Base-by-base conservation (phyloP, 1,284 basidiomycete species). In the Fomitopsis schrenkii region DNA sequence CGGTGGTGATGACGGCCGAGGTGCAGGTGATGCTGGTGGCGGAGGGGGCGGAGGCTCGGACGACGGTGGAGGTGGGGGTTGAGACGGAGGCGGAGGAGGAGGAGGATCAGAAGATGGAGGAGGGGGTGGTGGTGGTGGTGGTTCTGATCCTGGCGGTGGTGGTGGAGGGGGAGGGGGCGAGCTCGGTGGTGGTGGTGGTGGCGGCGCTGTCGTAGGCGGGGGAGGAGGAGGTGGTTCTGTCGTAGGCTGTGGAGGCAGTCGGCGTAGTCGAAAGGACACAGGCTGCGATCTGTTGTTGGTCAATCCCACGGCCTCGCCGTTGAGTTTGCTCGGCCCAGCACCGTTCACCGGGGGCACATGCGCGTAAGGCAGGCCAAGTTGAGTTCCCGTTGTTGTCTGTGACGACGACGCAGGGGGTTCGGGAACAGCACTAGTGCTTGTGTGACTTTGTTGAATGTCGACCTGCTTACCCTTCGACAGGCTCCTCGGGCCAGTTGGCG, bases 381-480 rank as follows among this genome's bases (percentile, higher is more conserved):
- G 62, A 62, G 59, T 56, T 36, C 50, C 56, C 54, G 56, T 61
- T 60, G 63, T 63, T 61, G 48, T 53, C 53, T 57, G 64, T n/a
- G n/a, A 38, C 35, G 52, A 33, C n/a, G 59, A 33, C 15, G 48
- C 15, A 6, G 17, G 12, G 1, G 17, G 57, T 61, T 64, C 66
- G 68, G 68, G 66, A 64, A 68, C 68, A 61, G 62, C 67, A 65
- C 64, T 67, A 56, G 65, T 60, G 53, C 64, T 65, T 19, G 63
- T 59, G 38, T 66, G 65, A 45, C 55, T 40, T 58, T 63, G 62
- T 46, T 58, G 61, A 54, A 57, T 60, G 22, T 76, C 75, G 48
- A 73, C 71, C 62, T 75, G 72, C 63, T 76, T 75, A 53, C 72
- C 74, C 64, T 75, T 75, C 63, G 68, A 67, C 62, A 67, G 59